A percentile compares a stretch with the other conserved stretches of the same genome.
Conservation (phyloP, 371 early-diverging fungal genomes). For the Mortierella sp. region DNA sequence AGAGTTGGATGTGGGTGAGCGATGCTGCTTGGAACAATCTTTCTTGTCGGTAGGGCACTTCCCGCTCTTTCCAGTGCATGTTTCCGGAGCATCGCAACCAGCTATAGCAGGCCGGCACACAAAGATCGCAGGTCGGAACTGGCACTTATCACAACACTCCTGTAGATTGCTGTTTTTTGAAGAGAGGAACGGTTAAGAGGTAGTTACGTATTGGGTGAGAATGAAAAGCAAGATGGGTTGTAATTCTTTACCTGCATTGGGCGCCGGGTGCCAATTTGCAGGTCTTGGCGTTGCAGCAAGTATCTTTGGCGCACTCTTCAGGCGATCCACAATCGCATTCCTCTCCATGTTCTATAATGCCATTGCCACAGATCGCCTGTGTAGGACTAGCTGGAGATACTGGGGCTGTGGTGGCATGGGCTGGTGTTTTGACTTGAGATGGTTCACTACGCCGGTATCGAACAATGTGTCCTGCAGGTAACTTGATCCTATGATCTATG, state of each 20-base stretch:
- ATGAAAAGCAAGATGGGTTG: not conserved
- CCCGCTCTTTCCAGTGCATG: slow-evolving; percentile 74
- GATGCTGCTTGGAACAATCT: slow-evolving; percentile 12
- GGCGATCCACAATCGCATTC: slow-evolving; percentile 92
- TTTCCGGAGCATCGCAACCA: slow-evolving; percentile 82
- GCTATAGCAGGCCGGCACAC: slow-evolving; percentile 80
- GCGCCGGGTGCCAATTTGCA: slow-evolving; percentile 85
- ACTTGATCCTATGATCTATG: not conserved
- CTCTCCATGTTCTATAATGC: slow-evolving; percentile 89
- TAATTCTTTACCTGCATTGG: slow-evolving; percentile 59
- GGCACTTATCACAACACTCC: slow-evolving; percentile 85
- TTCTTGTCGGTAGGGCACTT: slow-evolving; percentile 39
- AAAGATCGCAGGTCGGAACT: slow-evolving; percentile 64
- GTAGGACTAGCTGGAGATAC: not conserved
- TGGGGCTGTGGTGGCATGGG: not conserved
- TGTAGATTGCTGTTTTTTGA: slow-evolving; percentile 75
- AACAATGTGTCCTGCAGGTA: not conserved
- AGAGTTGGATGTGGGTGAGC: slow-evolving; percentile 1
- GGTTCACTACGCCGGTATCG: slow-evolving; percentile 1
- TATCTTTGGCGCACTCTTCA: slow-evolving; percentile 74
- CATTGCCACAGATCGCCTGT: slow-evolving; percentile 88
- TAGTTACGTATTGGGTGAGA: not conserved
- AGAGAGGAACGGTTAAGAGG: not conserved
- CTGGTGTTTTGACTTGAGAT: slow-evolving; percentile 3
- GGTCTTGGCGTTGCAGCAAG: slow-evolving; percentile 83